Evolutionary conservation across 75 land plant species (phyloP), one percentile per base, ranked within the genome.

Genomic region (Sequoia sempervirens): DNA sequence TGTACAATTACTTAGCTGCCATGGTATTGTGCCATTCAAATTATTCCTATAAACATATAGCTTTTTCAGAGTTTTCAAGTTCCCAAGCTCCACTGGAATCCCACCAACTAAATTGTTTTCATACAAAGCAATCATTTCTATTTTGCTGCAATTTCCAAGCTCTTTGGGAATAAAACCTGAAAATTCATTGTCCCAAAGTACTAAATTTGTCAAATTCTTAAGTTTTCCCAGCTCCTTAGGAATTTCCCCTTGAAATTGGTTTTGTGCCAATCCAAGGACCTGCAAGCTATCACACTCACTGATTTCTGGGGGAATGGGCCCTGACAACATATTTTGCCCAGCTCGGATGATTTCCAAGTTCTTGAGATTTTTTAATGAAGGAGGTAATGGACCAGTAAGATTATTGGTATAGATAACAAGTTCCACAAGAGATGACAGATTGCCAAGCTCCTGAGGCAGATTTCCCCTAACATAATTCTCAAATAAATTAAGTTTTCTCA

Each of bases 141-240:
- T 90, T 34, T 83, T 85, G 52, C 81, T 85, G 83, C 94, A 93
- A 80, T 92, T 91, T 8, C 89, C 93, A 46, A 96, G 84, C 83
- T 91, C 94, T 72, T 86, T 84, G 0, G 99, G 97, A 61, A 96
- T 87, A 46, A 41, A 46, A 14, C 99, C 99, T 4, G 91, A 89
- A 18, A 96, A 53, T 4, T 64, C n/a, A 82, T 96, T 96, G 12
- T 82, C 85, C 90, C 89, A 88, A 50, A 94, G 80, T 58, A 91
- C 78, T 30, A 96, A 56, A 28, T 81, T 85, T 15, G 64, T 85
- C 82, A 96, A 87, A 81, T 87, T 89, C 81, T n/a, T 40, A 69
- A 96, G 88, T 85, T 46, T 87, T 28, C 99, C 97, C 23, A 96
- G 53, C 36, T 89, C 89, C 58, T 82, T 81, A 1, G 99, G 99